Percentiles rank a stretch among this genome's conserved stretches.
phyloP scores from a whole-genome alignment of 2,329 filamentous ascomycete genomes.

The Xylariales sp. region DNA sequence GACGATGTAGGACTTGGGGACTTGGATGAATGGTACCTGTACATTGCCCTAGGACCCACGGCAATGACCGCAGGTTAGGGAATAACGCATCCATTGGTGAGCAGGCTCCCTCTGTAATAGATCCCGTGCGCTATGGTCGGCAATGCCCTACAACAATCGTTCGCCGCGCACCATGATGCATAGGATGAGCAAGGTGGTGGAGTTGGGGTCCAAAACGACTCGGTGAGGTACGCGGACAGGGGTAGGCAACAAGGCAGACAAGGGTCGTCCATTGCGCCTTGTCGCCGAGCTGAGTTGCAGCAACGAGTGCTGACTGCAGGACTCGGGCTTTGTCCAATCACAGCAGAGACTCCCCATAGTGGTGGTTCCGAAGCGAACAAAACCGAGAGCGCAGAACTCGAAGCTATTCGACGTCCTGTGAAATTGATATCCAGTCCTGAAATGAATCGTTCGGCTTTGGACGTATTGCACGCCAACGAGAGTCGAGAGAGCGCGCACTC shows the following conservation, averaged over 20 bases:
- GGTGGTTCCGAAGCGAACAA: constrained; percentile 35
- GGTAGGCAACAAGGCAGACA: constrained; percentile 54
- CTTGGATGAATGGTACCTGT: constrained; percentile 46
- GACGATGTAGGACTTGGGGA: constrained; percentile 50
- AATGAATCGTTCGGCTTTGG: constrained; percentile 45
- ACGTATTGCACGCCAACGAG: constrained; percentile 45
- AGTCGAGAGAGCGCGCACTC: constrained; percentile 32
- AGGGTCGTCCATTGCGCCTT: constrained; percentile 49
- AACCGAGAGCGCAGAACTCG: constrained; percentile 41
- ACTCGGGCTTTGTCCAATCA: constrained; percentile 51
- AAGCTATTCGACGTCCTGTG: constrained; percentile 40
- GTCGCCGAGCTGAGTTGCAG: constrained; percentile 50
- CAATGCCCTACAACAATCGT: constrained; percentile 47
- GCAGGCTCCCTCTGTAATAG: constrained; percentile 46
- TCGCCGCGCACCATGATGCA: constrained; percentile 49
- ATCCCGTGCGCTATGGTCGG: constrained; percentile 46
- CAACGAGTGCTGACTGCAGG: constrained; percentile 50
- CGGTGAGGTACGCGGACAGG: constrained; percentile 48
- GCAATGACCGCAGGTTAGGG: constrained; percentile 46
- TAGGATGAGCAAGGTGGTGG: constrained; percentile 46
- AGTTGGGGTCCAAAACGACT: constrained; percentile 51
- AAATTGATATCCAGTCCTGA: constrained; percentile 39
- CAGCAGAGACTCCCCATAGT: constrained; percentile 37
- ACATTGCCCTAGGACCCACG: constrained; percentile 47
- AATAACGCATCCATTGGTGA: constrained; percentile 45